Evolutionary conservation across 129 eudicot species (phyloP), one percentile per base, ranked within the genome.

Genomic region (Lonicera japonica): DNA sequence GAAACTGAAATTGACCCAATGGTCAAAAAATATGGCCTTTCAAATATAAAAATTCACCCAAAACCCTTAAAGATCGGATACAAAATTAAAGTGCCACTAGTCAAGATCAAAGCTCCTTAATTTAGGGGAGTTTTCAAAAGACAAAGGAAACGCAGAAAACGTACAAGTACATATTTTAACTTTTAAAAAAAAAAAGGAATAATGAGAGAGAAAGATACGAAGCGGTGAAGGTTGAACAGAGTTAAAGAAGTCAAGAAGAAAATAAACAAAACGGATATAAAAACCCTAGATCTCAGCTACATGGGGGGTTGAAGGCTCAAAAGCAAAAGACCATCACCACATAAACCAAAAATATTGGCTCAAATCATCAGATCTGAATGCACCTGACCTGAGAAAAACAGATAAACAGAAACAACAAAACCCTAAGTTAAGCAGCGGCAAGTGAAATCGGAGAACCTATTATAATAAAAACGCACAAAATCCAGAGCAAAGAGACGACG

Each of bases 321-420:
- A 63, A 46, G n/a, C 16, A 25, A 10, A 23, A 23, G 24, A 8
- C 25, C 25, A 47, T 45, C 62, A 67, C 56, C 65, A 54, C 21
- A 54, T 19, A 48, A 56, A 63, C 6, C 18, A 38, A 48, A 72
- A 65, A 58, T n/a, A 11, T 40, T 46, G 48, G 63, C 10, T 21
- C 19, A 60, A 65, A 47, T 38, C 74, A 70, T 83, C 86, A 83
- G 85, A 83, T 83, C 83, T 79, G 73, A 66, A 63, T 55, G 64
- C 70, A 58, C 34, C 69, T 55, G 66, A 56, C 75, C 82, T 78
- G 80, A 60, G 65, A 73, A 41, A 60, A 58, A 62, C 16, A 20
- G 15, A 69, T 1, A 13, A 21, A 6, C 54, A 43, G 17, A 63
- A 72, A 58, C 46, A 43, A 25, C 20, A 29, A 61, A 65, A 66